A percentile compares a stretch with the other conserved stretches of the same genome.
Conservation (phyloP, 2,329 filamentous ascomycete genomes). For the Dryadomyces quercus-mongolicae region DNA sequence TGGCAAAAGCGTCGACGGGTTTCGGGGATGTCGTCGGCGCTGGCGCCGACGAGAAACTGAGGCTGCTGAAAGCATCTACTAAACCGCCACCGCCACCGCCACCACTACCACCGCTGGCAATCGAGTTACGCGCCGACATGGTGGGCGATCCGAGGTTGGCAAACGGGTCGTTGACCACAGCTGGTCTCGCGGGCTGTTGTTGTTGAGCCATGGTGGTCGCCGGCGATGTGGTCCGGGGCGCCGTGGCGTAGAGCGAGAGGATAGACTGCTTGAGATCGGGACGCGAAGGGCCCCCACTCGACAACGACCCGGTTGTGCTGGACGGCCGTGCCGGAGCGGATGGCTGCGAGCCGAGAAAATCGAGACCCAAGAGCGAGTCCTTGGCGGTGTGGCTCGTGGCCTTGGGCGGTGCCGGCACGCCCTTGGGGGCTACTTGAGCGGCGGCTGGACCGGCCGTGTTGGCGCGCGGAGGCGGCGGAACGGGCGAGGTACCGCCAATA, state of each 20-base stretch:
- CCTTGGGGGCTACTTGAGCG: slow-evolving; percentile 45
- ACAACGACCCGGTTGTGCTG: slow-evolving; percentile 57
- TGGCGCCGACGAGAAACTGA: slow-evolving; percentile 29
- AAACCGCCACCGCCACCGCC: slow-evolving; percentile 6
- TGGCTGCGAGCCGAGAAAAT: slow-evolving; percentile 71
- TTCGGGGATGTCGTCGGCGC: slow-evolving; percentile 17
- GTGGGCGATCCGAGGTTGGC: slow-evolving; percentile 51
- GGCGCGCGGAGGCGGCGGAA: slow-evolving; percentile 47
- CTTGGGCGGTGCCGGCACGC: slow-evolving; percentile 54
- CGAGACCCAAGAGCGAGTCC: slow-evolving; percentile 82
- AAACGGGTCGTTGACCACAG: slow-evolving; percentile 43
- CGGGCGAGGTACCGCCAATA: slow-evolving; percentile 60
- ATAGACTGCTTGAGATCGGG: slow-evolving; percentile 97
- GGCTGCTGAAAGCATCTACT: slow-evolving; percentile 21
- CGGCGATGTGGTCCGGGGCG: slow-evolving; percentile 59
- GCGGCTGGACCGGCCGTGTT: slow-evolving; percentile 58
- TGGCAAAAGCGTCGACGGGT: slow-evolving; percentile 11
- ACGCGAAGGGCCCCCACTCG: slow-evolving; percentile 52
- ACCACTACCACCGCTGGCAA: slow-evolving; percentile 21
- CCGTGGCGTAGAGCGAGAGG: slow-evolving; percentile 81
- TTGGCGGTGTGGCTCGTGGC: slow-evolving; percentile 47
- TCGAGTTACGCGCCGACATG: slow-evolving; percentile 13
- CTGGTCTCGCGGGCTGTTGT: slow-evolving; percentile 37
- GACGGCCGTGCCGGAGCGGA: slow-evolving; percentile 67
- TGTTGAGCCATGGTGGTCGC: slow-evolving; percentile 23